Base-by-base conservation (phyloP, 345 rosid species). In the Citrus trifoliata region DNA sequence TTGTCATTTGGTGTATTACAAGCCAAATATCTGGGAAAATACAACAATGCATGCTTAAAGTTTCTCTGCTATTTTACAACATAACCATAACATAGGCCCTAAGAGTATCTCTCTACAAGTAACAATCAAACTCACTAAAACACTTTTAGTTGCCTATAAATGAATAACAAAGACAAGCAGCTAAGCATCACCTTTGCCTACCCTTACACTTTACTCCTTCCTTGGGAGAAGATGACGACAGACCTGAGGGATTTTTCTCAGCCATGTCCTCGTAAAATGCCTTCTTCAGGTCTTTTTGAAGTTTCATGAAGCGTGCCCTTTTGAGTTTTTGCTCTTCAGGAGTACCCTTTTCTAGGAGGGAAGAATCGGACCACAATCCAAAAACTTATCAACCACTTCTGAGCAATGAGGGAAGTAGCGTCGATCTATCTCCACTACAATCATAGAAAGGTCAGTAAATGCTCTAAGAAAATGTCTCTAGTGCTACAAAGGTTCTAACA, bases 231-330 rank as follows among this genome's bases (percentile, higher is more conserved):
- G 81, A 80, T 0, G 88, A 80, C 7, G 85, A 19, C 21, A 63
- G 46, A 35, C 42, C 72, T 27, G 81, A 64, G 2, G 60, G 76
- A 24, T 71, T 80, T 38, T 66, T 81, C 69, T 79, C 82, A 5
- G 84, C 86, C 40, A 78, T 83, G 83, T 87, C 90, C 83, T 83
- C 85, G 77, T 76, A 6, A 77, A 87, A 79, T 32, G 92, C 92
- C 82, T 62, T 83, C 35, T 77, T 81, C 9, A 88, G 70, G 18
- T 80, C 90, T 0, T 87, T 86, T 76, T 82, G 82, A 24, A 88
- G 86, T 55, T 88, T 90, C 66, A 19, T 70, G 84, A 77, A 84
- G 10, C 89, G 86, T 76, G 10, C 78, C 75, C 55, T 85, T 83
- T 85, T 88, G 33, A 7, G n/a, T 10, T 58, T 75, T 62, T 82